Evolutionary conservation across 306 rosid species (phyloP).

Genomic region (Glycine latifolia): DNA sequence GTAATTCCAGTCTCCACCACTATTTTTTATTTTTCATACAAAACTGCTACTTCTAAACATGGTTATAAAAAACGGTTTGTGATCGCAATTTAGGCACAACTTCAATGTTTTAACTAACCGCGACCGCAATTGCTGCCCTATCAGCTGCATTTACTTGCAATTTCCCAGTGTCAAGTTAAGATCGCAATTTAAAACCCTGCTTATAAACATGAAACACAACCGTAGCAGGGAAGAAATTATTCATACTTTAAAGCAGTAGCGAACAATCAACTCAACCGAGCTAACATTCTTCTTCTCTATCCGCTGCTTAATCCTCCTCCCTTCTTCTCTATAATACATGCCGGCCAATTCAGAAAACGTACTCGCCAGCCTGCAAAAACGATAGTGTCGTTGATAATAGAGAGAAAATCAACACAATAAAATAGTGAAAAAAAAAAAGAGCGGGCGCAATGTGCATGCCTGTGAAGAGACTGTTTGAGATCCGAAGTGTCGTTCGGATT

Average conservation of each 20-base stretch:
- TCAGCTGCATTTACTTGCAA: no score
- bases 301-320: slow-evolving; percentile 73
- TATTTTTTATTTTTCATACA: not conserved
- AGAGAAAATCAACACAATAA: not conserved
- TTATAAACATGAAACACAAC: not conserved
- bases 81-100: no score
- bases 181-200: not conserved
- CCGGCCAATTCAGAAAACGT: slow-evolving; percentile 72
- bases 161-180: no score
- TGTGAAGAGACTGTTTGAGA: slow-evolving; percentile 63
- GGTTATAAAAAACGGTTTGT: no score
- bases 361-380: slow-evolving; percentile 65
- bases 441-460: slow-evolving; percentile 48
- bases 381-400: not conserved
- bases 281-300: slow-evolving; percentile 78
- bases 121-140: no score
- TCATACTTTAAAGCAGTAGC: slow-evolving; percentile 91
- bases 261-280: slow-evolving; percentile 72
- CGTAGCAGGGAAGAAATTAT: not conserved
- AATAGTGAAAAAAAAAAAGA: not conserved
- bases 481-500: slow-evolving; percentile 67
- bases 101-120: no score
- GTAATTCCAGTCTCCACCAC: not conserved
- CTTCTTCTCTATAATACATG: slow-evolving; percentile 83
- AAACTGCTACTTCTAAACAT: no score